These are phyloP conservation scores for Microbotryum intermedium DNA, from an alignment of 1,284 basidiomycete species.

Conservation along the genomic window DNA sequence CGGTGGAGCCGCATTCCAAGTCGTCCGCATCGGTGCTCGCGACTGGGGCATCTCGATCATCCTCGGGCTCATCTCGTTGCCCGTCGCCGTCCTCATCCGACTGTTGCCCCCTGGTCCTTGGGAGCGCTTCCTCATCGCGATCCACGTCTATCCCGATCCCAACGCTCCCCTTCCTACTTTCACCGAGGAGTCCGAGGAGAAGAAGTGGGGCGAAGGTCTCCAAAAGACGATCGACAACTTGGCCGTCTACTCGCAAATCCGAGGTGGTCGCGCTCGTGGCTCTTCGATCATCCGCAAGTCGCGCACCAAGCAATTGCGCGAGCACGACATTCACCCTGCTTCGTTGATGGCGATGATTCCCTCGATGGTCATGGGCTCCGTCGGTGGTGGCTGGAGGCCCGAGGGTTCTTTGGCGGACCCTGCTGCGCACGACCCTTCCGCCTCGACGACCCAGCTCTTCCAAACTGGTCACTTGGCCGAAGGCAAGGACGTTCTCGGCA, in stretches of 20 bases:
- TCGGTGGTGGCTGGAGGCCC: conserved; percentile 69
- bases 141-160: conserved; percentile 60
- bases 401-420: conserved; percentile 61
- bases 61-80: conserved; percentile 76
- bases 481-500: not conserved
- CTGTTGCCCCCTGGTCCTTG: conserved; percentile 72
- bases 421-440: conserved; percentile 62
- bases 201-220: conserved; percentile 57
- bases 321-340: conserved; percentile 46
- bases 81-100: conserved; percentile 75
- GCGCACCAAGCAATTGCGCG: conserved; percentile 31
- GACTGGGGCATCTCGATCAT: conserved; percentile 92
- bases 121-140: conserved; percentile 58
- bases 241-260: conserved; percentile 64
- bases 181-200: conserved; percentile 41
- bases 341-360: conserved; percentile 87
- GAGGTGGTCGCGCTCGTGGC: conserved; percentile 58
- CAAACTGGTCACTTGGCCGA: conserved; percentile 7
- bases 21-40: conserved; percentile 63
- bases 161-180: conserved; percentile 60
- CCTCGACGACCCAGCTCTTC: conserved; percentile 43
- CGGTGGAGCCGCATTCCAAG: conserved; percentile 84
- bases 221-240: conserved; percentile 77
- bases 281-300: conserved; percentile 37
- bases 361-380: conserved; percentile 69